Base-by-base conservation (phyloP, 2,329 filamentous ascomycete genomes). In the Colletotrichum sp. region DNA sequence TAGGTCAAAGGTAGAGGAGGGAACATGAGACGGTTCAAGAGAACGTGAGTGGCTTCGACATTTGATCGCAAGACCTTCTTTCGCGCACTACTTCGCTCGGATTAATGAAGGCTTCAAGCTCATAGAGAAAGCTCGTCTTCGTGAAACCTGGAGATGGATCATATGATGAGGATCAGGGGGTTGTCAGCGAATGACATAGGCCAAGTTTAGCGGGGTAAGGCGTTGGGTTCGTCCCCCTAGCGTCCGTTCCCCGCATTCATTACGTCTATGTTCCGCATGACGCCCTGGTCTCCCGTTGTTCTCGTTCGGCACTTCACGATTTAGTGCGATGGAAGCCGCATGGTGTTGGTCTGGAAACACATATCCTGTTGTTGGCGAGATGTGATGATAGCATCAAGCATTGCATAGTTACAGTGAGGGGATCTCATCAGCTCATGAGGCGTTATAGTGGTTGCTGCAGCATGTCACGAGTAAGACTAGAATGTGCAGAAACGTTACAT, bases 121-220 rank as follows among this genome's bases (percentile, higher is more conserved):
- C 49, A 15, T 49, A 15, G 57, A 36, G 18, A 34, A 16, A 12
- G 15, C 9, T 72, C 21, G 6, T 57, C 10, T 73, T 34, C 39
- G 44, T 76, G 73, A 76, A 72, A 76, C 69, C 13, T 6, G 3
- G 34, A 7, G 39, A 26, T 49, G 39, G 36, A 64, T 73, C 69
- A 73, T 71, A 63, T 63, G 64, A 68, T n/a, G 30, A 59, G 36
- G 12, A 28, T 34, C 32, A 44, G 26, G 71, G 66, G 60, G 49
- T 24, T 10, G n/a, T 36, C 7, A 62, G n/a, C 72, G 55, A 73
- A 68, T 76, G 63, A 76, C 73, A 72, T 68, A 21, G 63, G 73
- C 73, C 73, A 76, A 76, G 69, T 64, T 8, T 28, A 64, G 69
- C 69, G 69, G 69, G 73, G 69, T 57, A 72, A 55, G 12, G 24